Evolutionary conservation across 352 stramenopile species (phyloP).

Genomic region (Phytophthora nicotianae): DNA sequence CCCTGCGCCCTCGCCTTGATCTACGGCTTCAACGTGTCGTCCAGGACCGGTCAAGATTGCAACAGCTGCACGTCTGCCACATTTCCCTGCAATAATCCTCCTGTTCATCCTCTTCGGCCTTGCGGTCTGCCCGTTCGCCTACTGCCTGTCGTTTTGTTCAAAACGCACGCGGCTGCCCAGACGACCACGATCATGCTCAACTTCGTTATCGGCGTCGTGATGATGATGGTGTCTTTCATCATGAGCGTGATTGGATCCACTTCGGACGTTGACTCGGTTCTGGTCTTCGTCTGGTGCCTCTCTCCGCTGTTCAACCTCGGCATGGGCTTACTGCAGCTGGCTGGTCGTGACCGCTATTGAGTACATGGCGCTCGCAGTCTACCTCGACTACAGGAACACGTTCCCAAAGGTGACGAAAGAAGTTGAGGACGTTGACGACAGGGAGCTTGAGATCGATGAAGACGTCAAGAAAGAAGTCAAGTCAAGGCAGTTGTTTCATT

Average conservation of each 20-base stretch:
- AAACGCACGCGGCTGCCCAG: constrained; percentile 58
- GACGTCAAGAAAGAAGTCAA: constrained; percentile 42
- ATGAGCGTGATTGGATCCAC: constrained; percentile 44
- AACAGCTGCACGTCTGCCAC: constrained; percentile 45
- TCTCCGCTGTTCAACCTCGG: constrained; percentile 60
- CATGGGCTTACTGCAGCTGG: constrained; percentile 34
- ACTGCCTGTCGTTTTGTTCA: constrained; percentile 69
- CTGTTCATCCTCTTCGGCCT: constrained; percentile 66
- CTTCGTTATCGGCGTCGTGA: constrained; percentile 58
- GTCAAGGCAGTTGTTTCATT: too few species aligned
- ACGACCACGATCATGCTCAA: constrained; percentile 72
- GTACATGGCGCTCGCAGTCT: constrained; percentile 42
- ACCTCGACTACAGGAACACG: constrained; percentile 36
- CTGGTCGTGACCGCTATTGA: constrained; percentile 22
- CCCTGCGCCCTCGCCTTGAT: constrained; percentile 51
- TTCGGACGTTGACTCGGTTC: constrained; percentile 45
- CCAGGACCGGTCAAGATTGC: constrained; percentile 59
- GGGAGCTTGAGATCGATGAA: constrained; percentile 22
- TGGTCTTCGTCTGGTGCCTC: constrained; percentile 76
- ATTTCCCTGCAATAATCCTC: constrained; percentile 49
- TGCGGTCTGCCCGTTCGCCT: constrained; percentile 62
- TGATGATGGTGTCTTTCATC: constrained; percentile 68
- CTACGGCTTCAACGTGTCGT: constrained; percentile 55
- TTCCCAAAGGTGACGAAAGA: constrained; percentile 36
- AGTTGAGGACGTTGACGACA: constrained; percentile 15